Conservation (phyloP, 495 filamentous ascomycete species). For the Trichoderma parareesei region DNA sequence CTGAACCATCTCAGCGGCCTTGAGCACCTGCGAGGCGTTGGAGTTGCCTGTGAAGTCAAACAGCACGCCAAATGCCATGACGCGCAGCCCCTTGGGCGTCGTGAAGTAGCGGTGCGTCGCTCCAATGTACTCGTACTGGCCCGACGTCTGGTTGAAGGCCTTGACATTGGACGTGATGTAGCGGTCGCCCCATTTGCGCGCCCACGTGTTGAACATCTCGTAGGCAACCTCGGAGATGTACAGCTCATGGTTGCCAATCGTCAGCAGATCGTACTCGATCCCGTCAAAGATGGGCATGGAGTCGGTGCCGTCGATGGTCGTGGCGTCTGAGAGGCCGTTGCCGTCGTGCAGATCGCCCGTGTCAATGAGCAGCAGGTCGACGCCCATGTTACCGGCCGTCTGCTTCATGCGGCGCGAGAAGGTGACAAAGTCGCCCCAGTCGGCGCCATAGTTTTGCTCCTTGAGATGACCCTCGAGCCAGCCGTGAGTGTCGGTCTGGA, state of each 20-base stretch:
- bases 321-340: constrained; percentile 73
- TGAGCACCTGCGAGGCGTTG: constrained; percentile 24
- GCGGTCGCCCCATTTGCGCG: constrained; percentile 30
- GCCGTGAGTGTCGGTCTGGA: constrained; percentile 59
- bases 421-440: constrained; percentile 85
- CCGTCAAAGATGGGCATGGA: constrained; percentile 62
- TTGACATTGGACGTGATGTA: constrained; percentile 81
- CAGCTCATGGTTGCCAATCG: constrained; percentile 71
- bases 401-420: constrained; percentile 65
- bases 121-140: constrained; percentile 58
- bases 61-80: constrained; percentile 74
- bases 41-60: constrained; percentile 61
- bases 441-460: constrained; percentile 69
- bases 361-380: constrained; percentile 71
- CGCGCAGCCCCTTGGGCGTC: constrained; percentile 62
- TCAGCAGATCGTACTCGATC: constrained; percentile 38
- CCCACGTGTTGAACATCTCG: constrained; percentile 32
- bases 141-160: constrained; percentile 54
- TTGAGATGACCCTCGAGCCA: constrained; percentile 79
- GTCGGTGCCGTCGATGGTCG: constrained; percentile 65
- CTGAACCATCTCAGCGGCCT: constrained; percentile 55
- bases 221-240: constrained; percentile 49
- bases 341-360: constrained; percentile 60
- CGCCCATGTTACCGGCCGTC: constrained; percentile 53
- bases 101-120: constrained; percentile 65